phyloP scores from a whole-genome alignment of 75 land plant genomes.

The Cunninghamia lanceolata region DNA sequence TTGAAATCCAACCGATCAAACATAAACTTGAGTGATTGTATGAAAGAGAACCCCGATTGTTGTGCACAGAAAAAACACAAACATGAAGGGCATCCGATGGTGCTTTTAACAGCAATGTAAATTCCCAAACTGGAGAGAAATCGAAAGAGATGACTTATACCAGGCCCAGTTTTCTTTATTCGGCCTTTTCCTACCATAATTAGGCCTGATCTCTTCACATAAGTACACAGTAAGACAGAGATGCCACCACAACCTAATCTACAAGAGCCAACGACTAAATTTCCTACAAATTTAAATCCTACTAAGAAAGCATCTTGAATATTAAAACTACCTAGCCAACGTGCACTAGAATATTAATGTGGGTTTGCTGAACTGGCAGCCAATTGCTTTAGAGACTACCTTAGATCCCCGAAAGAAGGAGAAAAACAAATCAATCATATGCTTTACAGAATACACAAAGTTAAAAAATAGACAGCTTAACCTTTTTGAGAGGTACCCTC shows the following conservation, averaged over 20 bases:
- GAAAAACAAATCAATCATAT: background rate
- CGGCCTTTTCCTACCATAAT: background rate
- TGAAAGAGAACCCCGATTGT: background rate
- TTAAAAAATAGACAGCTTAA: background rate
- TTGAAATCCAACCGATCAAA: background rate
- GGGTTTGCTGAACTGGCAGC: background rate
- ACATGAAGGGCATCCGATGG: background rate
- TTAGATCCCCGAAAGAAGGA: conserved; percentile 1
- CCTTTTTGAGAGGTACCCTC: background rate
- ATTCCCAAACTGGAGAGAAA: background rate
- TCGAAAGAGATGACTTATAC: background rate
- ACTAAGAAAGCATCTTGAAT: background rate
- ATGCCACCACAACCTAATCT: background rate
- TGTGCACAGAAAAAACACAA: background rate
- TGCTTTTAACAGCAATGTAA: background rate
- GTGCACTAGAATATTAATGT: background rate
- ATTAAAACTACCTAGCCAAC: background rate
- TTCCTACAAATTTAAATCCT: background rate
- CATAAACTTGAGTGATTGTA: background rate
- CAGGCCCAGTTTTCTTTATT: background rate
- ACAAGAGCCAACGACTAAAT: background rate
- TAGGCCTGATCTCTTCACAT: background rate
- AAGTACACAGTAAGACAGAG: background rate
- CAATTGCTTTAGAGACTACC: background rate
- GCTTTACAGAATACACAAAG: background rate